These are phyloP conservation scores for Russula abietina DNA, from an alignment of 768 basidiomycete genomes.

Conservation along the genomic window DNA sequence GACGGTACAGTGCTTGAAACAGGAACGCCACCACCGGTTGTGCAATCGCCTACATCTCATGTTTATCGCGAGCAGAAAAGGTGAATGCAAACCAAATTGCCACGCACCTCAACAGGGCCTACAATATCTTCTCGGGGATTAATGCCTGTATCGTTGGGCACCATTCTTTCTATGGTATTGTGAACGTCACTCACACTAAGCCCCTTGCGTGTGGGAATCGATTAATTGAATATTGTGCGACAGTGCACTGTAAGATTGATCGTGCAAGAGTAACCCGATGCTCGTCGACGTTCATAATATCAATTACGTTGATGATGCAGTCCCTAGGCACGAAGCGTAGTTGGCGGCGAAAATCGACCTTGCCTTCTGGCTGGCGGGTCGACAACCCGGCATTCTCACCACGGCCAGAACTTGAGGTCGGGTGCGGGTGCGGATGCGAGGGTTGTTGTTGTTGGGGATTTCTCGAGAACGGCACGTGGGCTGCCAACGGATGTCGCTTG, in stretches of 20 bases:
- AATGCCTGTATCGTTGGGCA: neutral
- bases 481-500: slow-evolving; percentile 11
- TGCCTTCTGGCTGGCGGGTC: neutral
- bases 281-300: slow-evolving; percentile 5
- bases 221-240: slow-evolving; percentile 3
- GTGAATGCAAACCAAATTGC: no score
- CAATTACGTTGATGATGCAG: slow-evolving; percentile 10
- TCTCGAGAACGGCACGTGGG: slow-evolving; percentile 6
- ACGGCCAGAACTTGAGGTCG: neutral
- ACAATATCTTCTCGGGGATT: no score
- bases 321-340: slow-evolving; percentile 1
- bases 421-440: neutral
- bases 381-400: neutral
- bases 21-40: no score
- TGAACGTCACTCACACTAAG: no score
- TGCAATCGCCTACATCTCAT: no score
- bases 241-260: slow-evolving; percentile 11
- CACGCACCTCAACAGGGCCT: no score
- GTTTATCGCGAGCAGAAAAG: no score
- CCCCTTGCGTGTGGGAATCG: neutral
- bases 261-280: neutral
- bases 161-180: slow-evolving; percentile 8
- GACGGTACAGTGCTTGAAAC: no score
- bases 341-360: neutral
- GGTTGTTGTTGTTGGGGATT: neutral